These are phyloP conservation scores for Scenedesmus sp. DNA, from an alignment of 163 green algal genomes.

Conservation along the genomic window DNA sequence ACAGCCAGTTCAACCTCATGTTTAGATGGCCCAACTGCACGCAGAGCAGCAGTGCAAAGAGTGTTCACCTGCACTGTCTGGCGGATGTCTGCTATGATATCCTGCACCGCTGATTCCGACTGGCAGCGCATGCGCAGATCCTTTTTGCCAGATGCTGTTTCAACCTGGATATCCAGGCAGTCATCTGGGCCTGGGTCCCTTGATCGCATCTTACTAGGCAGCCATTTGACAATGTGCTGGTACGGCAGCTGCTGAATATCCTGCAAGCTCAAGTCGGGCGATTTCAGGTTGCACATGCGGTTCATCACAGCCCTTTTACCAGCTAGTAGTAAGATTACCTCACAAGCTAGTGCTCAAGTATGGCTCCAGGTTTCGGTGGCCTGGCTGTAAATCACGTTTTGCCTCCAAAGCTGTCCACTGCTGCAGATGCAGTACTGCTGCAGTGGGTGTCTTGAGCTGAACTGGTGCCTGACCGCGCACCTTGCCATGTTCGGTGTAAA, in stretches of 20 bases:
- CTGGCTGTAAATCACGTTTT: neutral
- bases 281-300: too few relatives aligned
- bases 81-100: slow-evolving; percentile 69
- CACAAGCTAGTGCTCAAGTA: too few relatives aligned
- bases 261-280: slow-evolving; percentile 41
- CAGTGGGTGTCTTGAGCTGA: neutral
- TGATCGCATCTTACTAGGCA: slow-evolving; percentile 69
- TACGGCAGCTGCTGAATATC: slow-evolving; percentile 73
- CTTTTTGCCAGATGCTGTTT: slow-evolving; percentile 69
- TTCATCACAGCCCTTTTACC: too few relatives aligned
- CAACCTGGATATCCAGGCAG: slow-evolving; percentile 78
- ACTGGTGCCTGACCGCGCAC: neutral
- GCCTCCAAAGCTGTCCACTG: neutral
- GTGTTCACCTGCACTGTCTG: slow-evolving; percentile 63
- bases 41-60: neutral
- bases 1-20: neutral
- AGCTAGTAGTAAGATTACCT: too few relatives aligned
- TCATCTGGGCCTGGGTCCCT: slow-evolving; percentile 67
- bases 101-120: slow-evolving; percentile 50
- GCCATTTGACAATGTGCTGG: slow-evolving; percentile 78
- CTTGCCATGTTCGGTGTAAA: slow-evolving; percentile 49
- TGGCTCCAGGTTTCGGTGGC: neutral
- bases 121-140: slow-evolving; percentile 75
- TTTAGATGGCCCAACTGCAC: neutral
- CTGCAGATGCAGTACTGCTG: slow-evolving; percentile 23